Conservation (phyloP, 2,329 filamentous ascomycete genomes). For the Saccharata proteae region DNA sequence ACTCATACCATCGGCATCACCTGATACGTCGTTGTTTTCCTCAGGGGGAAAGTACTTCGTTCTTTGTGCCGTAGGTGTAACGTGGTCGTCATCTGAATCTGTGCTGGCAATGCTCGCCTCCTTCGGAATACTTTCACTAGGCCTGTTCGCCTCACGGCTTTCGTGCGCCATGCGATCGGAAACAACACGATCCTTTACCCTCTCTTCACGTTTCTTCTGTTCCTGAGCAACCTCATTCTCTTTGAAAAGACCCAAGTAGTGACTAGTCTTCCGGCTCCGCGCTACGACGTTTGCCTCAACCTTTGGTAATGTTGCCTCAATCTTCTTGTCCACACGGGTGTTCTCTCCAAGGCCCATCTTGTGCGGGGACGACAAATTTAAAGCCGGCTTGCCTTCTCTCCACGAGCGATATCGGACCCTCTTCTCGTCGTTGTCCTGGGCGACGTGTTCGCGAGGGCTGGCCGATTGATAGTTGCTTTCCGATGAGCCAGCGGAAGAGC, state of each 20-base stretch:
- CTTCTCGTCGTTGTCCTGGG: constrained; percentile 26
- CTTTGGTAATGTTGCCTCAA: constrained; percentile 50
- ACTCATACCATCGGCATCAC: no score
- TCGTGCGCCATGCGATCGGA: not conserved
- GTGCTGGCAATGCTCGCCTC: no score
- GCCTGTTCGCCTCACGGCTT: no score
- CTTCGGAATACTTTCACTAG: no score
- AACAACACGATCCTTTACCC: constrained; percentile 22
- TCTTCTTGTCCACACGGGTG: constrained; percentile 46
- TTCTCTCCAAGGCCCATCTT: constrained; percentile 30
- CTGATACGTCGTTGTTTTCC: no score
- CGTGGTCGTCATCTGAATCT: no score
- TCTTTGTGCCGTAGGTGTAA: no score
- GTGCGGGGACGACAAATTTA: constrained; percentile 25
- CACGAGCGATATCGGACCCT: constrained; percentile 36
- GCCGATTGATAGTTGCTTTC: constrained; percentile 24
- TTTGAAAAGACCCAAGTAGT: constrained; percentile 53
- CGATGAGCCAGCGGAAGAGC: no score
- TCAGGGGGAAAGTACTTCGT: no score
- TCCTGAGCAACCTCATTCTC: constrained; percentile 46
- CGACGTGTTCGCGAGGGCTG: constrained; percentile 14
- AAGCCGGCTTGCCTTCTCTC: constrained; percentile 35
- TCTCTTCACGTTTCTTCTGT: constrained; percentile 37
- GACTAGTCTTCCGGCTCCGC: constrained; percentile 53
- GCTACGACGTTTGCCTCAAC: constrained; percentile 39